phyloP scores from a whole-genome alignment of 2,329 filamentous ascomycete species.

The Amesomyces nigricolor region DNA sequence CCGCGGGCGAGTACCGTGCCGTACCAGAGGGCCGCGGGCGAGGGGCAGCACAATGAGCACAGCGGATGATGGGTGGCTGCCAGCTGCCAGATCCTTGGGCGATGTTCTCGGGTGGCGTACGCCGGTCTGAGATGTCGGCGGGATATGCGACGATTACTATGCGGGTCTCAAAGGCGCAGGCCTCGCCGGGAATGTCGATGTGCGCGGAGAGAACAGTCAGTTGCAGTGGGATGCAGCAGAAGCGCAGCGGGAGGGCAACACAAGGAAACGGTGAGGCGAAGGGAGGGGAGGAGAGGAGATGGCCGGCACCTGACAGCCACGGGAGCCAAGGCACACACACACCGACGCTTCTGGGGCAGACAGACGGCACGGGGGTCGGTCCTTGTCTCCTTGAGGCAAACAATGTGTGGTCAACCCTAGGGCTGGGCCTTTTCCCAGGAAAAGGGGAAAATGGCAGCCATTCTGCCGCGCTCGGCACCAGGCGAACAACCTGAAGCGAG shows the following conservation, averaged over 20 bases:
- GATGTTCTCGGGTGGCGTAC: constrained; percentile 3
- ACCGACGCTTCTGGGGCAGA: too few relatives aligned
- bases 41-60: constrained; percentile 1
- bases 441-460: too few relatives aligned
- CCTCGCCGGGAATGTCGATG: not conserved
- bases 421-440: too few relatives aligned
- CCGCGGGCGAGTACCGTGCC: not conserved
- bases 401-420: too few relatives aligned
- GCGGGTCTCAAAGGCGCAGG: constrained; percentile 6
- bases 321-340: too few relatives aligned
- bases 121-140: not conserved
- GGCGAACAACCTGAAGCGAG: too few relatives aligned
- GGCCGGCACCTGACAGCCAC: not conserved
- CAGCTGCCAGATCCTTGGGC: constrained; percentile 7
- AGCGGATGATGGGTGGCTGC: constrained; percentile 1
- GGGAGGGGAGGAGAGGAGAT: constrained; percentile 3
- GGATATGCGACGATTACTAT: constrained; percentile 3
- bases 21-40: not conserved
- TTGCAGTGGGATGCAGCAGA: not conserved
- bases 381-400: too few relatives aligned
- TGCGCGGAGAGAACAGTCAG: not conserved
- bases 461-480: too few relatives aligned
- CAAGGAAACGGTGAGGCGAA: constrained; percentile 4
- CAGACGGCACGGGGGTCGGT: too few relatives aligned
- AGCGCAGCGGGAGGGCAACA: constrained; percentile 7